phyloP scores from a whole-genome alignment of 139 green algal genomes.

The Yamagishiella unicocca region DNA sequence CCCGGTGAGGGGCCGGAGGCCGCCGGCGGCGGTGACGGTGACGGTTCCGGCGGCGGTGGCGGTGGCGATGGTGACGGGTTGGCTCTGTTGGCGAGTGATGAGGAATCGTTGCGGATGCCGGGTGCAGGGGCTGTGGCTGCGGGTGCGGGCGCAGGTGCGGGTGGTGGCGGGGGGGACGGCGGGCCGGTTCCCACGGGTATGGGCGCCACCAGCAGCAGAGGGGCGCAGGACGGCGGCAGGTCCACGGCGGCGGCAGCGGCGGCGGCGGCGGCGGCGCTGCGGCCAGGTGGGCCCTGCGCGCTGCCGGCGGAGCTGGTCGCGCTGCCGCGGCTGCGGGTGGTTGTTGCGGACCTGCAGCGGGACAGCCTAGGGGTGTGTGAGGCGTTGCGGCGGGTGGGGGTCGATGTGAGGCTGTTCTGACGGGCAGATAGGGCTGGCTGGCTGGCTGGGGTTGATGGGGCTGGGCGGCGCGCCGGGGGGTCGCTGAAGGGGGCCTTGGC shows the following conservation, averaged over 20 bases:
- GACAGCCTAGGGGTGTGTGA: slow-evolving; percentile 17
- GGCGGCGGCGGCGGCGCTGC: neutral
- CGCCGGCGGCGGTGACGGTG: no score
- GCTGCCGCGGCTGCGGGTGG: slow-evolving; percentile 1
- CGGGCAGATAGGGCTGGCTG: no score
- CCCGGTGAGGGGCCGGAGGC: no score
- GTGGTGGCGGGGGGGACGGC: neutral
- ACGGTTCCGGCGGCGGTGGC: neutral
- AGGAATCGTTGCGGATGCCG: no score
- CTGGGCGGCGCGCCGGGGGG: no score
- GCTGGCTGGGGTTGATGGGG: no score
- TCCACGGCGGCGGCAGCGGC: neutral
- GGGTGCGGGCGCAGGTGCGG: neutral
- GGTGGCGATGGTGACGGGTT: neutral
- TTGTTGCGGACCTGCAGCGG: slow-evolving; percentile 20
- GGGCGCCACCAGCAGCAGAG: neutral
- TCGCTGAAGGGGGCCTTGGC: no score
- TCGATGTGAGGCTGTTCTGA: slow-evolving; percentile 19
- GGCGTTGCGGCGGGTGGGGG: slow-evolving; percentile 21
- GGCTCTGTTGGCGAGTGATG: neutral
- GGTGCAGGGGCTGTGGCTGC: no score
- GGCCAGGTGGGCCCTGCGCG: slow-evolving; percentile 6
- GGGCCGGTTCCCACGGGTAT: no score
- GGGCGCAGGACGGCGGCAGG: neutral
- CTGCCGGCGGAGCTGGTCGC: neutral